Base-by-base conservation (phyloP, 1,284 basidiomycete genomes). In the Apiotrichum sp. region DNA sequence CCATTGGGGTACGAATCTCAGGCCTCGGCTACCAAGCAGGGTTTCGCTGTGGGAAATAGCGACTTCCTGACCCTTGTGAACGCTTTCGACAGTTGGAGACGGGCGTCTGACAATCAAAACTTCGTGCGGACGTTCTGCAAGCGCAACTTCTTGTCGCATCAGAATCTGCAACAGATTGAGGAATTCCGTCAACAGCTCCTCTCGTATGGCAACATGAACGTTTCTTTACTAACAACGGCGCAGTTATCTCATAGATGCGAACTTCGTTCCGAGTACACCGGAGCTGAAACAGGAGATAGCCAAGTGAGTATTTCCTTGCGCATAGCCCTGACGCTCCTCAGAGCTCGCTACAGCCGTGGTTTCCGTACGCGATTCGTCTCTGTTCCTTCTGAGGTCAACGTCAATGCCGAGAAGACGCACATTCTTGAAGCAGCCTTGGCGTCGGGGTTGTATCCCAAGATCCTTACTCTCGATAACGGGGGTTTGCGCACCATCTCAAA, bases 151-250 rank as follows among this genome's bases (percentile, higher is more conserved):
- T 79, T 98, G 39, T 95, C 91, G 63, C 85, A 91, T 64, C 88
- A 93, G 84, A 97, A 92, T 67, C 77, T 99, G 55, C 86, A 92
- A 73, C 92, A 97, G 73, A 96, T 98, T 48, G 96, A 98, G 72
- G 96, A 98, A 70, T 81, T 98, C 34, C 85, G 95, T 6, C 92
- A 96, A 68, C 95, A 98, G 73, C 88, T 96, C 65, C 80, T 98
- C 42, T 84, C 87, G 81, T 89, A 64, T 62, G 77, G 66, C 36
- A 38, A 22, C 22, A 22, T 22, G 36, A 13, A n/a, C 10, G 47
- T 14, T 47, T 36, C 16, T 44, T 32, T 43, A 40, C n/a, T 14
- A 32, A 4, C 11, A 50, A 11, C 44, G 35, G 41, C n/a, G 40
- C 29, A 63, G 75, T 8, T 81, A 81, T 62, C 78, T 98, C 38